A percentile compares a stretch with the other conserved stretches of the same genome.
Conservation (phyloP, 768 basidiomycete genomes). For the Lentinus brumalis region DNA sequence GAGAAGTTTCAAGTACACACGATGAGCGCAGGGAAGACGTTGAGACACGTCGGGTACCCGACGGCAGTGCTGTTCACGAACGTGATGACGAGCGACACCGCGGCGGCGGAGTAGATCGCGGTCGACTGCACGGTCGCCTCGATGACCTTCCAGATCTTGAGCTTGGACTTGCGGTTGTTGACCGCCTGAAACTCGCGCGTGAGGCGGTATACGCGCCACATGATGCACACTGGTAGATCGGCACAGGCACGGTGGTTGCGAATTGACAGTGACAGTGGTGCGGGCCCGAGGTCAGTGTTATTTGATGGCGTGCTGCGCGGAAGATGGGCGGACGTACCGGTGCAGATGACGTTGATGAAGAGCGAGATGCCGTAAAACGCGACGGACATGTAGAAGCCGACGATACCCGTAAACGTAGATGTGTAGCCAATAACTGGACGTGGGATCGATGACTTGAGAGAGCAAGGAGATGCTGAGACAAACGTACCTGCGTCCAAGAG, state of each 20-base stretch:
- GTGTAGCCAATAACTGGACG: not conserved
- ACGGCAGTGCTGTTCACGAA: conserved; percentile 10
- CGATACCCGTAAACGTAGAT: not conserved
- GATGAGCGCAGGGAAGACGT: conserved; percentile 16
- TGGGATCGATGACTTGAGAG: not conserved
- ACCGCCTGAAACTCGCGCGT: not conserved
- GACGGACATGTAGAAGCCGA: conserved; percentile 4
- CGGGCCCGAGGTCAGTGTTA: not conserved
- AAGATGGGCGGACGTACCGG: not conserved
- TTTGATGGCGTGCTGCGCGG: not conserved
- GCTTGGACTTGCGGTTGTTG: not conserved
- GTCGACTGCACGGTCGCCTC: conserved; percentile 18
- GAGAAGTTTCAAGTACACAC: not conserved
- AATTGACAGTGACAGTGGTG: not conserved
- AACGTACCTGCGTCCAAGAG: conserved; percentile 7
- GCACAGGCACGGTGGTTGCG: too few species aligned
- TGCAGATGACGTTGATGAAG: conserved; percentile 8
- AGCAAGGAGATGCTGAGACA: not conserved
- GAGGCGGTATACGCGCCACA: conserved; percentile 8
- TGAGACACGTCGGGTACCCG: conserved; percentile 16
- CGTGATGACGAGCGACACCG: conserved; percentile 16
- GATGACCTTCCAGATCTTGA: conserved; percentile 12
- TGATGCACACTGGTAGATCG: conserved; percentile 3
- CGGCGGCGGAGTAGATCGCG: conserved; percentile 13
- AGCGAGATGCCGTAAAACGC: conserved; percentile 13